These are phyloP conservation scores for Magnolia sinica DNA, from an alignment of 164 flowering plant genomes.

Conservation along the genomic window DNA sequence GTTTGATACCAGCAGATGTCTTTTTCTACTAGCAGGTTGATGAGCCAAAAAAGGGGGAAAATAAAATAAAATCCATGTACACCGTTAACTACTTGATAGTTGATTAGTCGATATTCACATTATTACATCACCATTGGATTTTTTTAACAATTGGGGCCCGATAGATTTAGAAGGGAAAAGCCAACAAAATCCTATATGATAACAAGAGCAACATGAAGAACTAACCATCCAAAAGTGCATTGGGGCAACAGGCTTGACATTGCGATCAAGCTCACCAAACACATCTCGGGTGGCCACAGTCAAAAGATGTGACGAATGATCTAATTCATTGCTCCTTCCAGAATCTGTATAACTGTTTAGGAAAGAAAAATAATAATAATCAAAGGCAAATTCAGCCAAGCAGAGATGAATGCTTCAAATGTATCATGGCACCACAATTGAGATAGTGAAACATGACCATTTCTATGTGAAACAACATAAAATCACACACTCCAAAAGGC, in stretches of 20 bases:
- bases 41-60: background rate
- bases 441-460: background rate
- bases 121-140: background rate
- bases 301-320: conserved; percentile 82
- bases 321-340: conserved; percentile 70
- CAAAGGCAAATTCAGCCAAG: background rate
- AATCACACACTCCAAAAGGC: background rate
- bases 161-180: background rate
- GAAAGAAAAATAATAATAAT: background rate
- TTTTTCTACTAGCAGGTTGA: background rate
- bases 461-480: background rate
- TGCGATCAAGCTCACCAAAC: conserved; percentile 82
- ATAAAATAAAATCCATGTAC: background rate
- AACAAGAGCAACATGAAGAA: conserved; percentile 7
- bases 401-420: background rate
- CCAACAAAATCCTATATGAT: background rate
- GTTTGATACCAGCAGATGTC: background rate
- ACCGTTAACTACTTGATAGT: background rate
- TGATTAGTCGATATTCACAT: background rate
- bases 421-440: background rate
- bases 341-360: conserved; percentile 56
- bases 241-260: conserved; percentile 87
- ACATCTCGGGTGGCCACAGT: conserved; percentile 86
- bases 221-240: conserved; percentile 96
- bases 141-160: background rate